Evolutionary conservation across 2,329 filamentous ascomycete species (phyloP), one percentile per base, ranked within the genome.

Genomic region (Lecanicillium sp.): DNA sequence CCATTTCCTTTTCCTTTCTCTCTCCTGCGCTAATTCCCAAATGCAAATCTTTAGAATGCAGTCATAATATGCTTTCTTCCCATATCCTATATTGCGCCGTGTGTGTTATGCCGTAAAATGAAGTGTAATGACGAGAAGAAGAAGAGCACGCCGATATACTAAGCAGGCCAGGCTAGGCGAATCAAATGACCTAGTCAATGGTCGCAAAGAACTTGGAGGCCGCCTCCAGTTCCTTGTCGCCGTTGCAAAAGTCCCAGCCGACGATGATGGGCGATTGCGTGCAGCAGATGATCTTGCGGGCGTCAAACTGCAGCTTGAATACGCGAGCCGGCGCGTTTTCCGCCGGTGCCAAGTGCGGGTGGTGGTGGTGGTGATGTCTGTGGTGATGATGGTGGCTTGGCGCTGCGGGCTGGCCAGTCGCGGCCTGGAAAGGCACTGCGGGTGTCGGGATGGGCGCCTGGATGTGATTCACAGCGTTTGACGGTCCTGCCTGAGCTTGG

Each of bases 221-320:
- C 61, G 87, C 83, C 48, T 88, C 80, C 45, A 96, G 78, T 56
- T 94, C 86, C 48, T 78, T 67, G 55, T 98, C 90, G 4, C 81
- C 85, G 56, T 90, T 88, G 51, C 90, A 93, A 74, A 97, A 98
- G 65, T 98, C 93, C 93, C 93, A 98, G 0, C 90, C 93, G 0
- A 97, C 89, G 60, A 98, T 97, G 14, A 86, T 82, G 32, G 84
- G 84, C 49, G 93, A 89, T 64, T 97, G 90, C 54, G 87, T 93
- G 63, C 91, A 96, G 69, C 90, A 96, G 47, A 98, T 86, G 56
- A 98, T 94, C 58, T 90, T 83, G 19, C 90, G 79, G 1, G 90
- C 87, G 62, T 98, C 93, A 57, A 96, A 98, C 64, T 98, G 93
- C 29, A 97, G 74, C 67, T 98, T 98, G 73, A 97, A 98, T 3